A percentile compares a stretch with the other conserved stretches of the same genome.
Conservation (phyloP, 208 protist species). For the Crithidia thermophila region DNA sequence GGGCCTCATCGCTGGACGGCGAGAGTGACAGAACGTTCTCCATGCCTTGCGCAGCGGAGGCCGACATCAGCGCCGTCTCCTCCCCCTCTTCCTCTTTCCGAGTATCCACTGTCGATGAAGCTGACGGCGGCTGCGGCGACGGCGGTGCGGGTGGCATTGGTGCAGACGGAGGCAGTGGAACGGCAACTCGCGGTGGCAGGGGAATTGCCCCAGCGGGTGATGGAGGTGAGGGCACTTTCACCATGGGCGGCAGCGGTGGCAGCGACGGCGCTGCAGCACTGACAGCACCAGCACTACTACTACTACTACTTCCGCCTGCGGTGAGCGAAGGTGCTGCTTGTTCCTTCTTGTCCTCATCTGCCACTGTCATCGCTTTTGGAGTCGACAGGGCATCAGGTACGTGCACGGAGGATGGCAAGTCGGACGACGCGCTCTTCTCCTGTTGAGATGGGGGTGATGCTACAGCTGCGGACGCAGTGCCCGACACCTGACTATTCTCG, state of each 20-base stretch:
- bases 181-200: conserved; percentile 14
- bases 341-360: background rate
- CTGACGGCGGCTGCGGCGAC: background rate
- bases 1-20: background rate
- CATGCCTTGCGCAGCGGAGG: background rate
- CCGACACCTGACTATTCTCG: no score
- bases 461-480: no score
- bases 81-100: background rate
- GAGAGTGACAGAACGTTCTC: background rate
- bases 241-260: conserved; percentile 1
- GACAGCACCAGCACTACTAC: no score
- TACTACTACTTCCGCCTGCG: no score
- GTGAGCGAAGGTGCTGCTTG: no score
- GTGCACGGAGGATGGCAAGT: background rate
- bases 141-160: background rate
- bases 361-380: no score
- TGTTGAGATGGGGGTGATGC: no score
- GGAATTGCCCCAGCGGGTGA: background rate
- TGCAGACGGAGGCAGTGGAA: background rate
- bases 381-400: no score
- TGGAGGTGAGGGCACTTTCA: conserved; percentile 3
- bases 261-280: background rate
- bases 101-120: no score
- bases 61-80: background rate
- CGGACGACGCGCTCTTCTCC: no score